Conservation (phyloP, 306 rosid genomes). For the Quercus rubra region DNA sequence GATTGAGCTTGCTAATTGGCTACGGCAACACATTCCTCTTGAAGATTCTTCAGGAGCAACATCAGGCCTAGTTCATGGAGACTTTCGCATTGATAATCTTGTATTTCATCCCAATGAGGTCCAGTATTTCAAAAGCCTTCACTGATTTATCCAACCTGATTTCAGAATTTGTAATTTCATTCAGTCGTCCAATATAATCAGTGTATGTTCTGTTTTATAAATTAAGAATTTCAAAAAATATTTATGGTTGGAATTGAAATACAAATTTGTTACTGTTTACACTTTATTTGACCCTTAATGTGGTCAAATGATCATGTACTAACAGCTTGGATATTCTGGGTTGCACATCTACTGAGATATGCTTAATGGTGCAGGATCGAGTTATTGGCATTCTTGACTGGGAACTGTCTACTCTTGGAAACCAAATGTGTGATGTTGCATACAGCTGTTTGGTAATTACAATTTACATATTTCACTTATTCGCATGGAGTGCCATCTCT, state of each 20-base stretch:
- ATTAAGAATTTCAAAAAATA: not conserved
- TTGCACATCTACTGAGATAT: conserved; percentile 22
- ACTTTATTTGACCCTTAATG: conserved; percentile 5
- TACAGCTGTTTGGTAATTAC: conserved; percentile 65
- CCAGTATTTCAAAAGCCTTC: conserved; percentile 17
- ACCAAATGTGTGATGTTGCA: conserved; percentile 97
- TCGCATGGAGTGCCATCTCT: not conserved
- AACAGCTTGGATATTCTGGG: conserved; percentile 15
- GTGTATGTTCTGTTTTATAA: not conserved
- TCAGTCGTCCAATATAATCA: not conserved
- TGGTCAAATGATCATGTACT: not conserved
- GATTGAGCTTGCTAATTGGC: conserved; percentile 79
- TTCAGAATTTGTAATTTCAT: not conserved
- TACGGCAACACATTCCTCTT: conserved; percentile 58
- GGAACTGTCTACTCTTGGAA: conserved; percentile 95
- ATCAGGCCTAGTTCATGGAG: conserved; percentile 94
- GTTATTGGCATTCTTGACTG: conserved; percentile 95
- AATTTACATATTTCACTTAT: conserved; percentile 9
- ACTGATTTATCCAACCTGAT: not conserved
- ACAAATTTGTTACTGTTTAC: not conserved
- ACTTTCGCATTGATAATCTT: conserved; percentile 89
- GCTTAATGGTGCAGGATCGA: conserved; percentile 69
- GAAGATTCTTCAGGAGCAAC: conserved; percentile 80
- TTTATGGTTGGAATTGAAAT: not conserved
- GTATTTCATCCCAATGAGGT: conserved; percentile 93